phyloP scores from a whole-genome alignment of 2,329 filamentous ascomycete species.

The Neofusicoccum laricinum region DNA sequence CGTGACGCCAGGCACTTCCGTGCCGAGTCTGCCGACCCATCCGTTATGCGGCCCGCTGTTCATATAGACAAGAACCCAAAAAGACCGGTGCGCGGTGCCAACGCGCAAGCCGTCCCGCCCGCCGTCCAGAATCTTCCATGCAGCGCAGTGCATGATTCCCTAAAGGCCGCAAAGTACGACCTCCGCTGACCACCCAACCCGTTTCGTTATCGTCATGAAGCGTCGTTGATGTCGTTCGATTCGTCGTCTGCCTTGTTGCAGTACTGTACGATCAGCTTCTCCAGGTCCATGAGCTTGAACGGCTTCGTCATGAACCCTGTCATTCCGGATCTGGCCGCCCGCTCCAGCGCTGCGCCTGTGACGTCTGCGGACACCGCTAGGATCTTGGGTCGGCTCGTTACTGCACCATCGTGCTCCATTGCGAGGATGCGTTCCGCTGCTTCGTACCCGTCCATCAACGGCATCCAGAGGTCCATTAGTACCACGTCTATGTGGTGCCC shows the following conservation, averaged over 20 bases:
- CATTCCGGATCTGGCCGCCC: constrained; percentile 62
- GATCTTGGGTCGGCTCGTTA: constrained; percentile 44
- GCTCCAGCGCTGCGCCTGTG: constrained; percentile 60
- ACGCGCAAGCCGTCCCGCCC: not conserved
- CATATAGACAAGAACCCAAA: constrained; percentile 10
- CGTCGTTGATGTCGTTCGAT: not conserved
- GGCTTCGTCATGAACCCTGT: constrained; percentile 68
- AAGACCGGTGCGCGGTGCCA: not conserved
- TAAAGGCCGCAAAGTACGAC: not conserved
- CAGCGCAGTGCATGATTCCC: not conserved
- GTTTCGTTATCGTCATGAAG: not conserved
- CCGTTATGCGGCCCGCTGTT: not conserved
- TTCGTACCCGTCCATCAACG: constrained; percentile 69
- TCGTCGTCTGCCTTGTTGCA: constrained; percentile 28
- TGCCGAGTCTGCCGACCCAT: constrained; percentile 9
- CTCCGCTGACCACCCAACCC: not conserved
- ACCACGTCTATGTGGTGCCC: constrained; percentile 56
- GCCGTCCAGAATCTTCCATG: not conserved
- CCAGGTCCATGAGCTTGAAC: constrained; percentile 61
- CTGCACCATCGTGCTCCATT: constrained; percentile 40
- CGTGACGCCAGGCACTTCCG: constrained; percentile 1
- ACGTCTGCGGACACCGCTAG: constrained; percentile 67
- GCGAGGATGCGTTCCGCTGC: constrained; percentile 62
- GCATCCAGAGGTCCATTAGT: constrained; percentile 77
- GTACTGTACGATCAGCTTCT: constrained; percentile 56